Base-by-base conservation (phyloP, 1,284 basidiomycete species). In the Tylopilus sp. region DNA sequence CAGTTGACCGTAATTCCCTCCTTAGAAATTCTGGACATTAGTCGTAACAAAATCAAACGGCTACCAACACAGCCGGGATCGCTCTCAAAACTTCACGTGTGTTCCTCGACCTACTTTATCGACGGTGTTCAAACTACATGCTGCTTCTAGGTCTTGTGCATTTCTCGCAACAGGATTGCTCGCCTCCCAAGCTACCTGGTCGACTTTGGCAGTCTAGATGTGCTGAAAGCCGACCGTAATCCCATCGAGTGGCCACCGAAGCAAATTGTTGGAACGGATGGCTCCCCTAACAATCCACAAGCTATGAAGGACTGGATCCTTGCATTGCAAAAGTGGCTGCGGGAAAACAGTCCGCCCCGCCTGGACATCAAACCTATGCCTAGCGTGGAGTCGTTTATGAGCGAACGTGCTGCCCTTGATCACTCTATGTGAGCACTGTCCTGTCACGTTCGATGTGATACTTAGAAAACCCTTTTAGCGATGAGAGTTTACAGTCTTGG, bases 1-100 rank as follows among this genome's bases (percentile, higher is more conserved):
- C 35, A 97, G 93, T 76, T 97, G 46, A 90, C 89, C 45, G 73
- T 83, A 19, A 86, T 99, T 73, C 83, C 89, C 6, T 85, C 87
- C 4, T 77, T 99, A 53, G 95, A 99, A 70, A 97, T 96, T 49
- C 74, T 99, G 53, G 96, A 99, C 68, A 79, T 99, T 41, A 94
- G 92, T 57, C 85, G 92, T 56, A 99, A 99, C 73, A 92, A 88
- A 71, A 83, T 99, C 61, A 84, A 81, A 60, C 73, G 77, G 41
- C 72, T 98, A 31, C 96, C 96, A 9, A 72, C 80, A 2, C 75
- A 84, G 49, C 90, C 95, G 4, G 94, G 94, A 15, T 81, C 84
- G 6, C 77, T 99, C 15, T 71, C 81, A 44, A 80, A 87, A 46
- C 83, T 99, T 53, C 82, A 84, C 54, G 92, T 90, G 65, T 39